phyloP scores from a whole-genome alignment of 2,329 filamentous ascomycete genomes.

The Monilinia laxa region DNA sequence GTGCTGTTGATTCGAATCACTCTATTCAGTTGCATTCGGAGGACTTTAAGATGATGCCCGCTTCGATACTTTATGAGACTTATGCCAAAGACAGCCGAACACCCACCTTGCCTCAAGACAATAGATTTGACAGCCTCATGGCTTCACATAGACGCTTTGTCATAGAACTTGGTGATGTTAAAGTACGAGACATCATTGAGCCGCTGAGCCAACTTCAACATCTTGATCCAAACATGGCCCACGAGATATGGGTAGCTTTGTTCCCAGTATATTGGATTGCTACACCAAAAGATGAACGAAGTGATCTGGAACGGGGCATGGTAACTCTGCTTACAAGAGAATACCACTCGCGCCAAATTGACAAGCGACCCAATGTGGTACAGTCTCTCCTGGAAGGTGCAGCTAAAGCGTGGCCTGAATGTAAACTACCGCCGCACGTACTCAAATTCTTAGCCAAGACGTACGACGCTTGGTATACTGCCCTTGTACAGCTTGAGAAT shows the following conservation, averaged over 20 bases:
- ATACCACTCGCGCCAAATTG: slow-evolving; percentile 90
- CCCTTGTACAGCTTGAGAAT: slow-evolving; percentile 85
- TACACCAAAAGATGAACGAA: slow-evolving; percentile 80
- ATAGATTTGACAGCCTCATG: slow-evolving; percentile 78
- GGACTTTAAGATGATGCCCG: slow-evolving; percentile 76
- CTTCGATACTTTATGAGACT: slow-evolving; percentile 70
- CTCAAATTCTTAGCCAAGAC: slow-evolving; percentile 93
- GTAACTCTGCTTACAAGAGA: slow-evolving; percentile 91
- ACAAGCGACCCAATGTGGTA: slow-evolving; percentile 92
- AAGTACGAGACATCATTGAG: slow-evolving; percentile 83
- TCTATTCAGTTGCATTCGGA: slow-evolving; percentile 75
- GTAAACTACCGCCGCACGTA: slow-evolving; percentile 92
- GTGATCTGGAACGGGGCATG: slow-evolving; percentile 86
- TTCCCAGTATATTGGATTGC: slow-evolving; percentile 96
- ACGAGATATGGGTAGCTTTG: slow-evolving; percentile 85
- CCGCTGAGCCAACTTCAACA: slow-evolving; percentile 92
- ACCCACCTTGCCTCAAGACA: slow-evolving; percentile 72
- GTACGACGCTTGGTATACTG: slow-evolving; percentile 97
- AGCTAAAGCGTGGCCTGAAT: slow-evolving; percentile 78
- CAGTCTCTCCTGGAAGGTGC: slow-evolving; percentile 88
- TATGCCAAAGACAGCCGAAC: slow-evolving; percentile 68
- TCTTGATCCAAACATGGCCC: slow-evolving; percentile 74
- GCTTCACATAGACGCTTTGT: slow-evolving; percentile 79
- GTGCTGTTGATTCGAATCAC: slow-evolving; percentile 83
- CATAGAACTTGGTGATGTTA: slow-evolving; percentile 78